phyloP scores from a whole-genome alignment of 768 basidiomycete species.

The Candolleomyces efflorescens region DNA sequence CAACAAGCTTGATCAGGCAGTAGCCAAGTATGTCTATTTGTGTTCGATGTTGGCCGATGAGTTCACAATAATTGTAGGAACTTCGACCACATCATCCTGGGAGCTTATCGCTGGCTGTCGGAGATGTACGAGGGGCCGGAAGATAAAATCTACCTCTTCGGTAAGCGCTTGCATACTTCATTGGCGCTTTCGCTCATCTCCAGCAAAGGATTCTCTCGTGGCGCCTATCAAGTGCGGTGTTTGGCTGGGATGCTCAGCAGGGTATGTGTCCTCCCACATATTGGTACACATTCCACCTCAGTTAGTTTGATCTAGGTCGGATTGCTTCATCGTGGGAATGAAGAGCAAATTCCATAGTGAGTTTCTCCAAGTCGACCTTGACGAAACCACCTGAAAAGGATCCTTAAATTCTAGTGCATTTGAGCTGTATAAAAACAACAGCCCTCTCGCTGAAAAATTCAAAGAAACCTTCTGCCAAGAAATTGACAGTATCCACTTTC shows the following conservation, averaged over 20 bases:
- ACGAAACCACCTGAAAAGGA: not conserved
- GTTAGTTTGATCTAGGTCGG: too few relatives aligned
- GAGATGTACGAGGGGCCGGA: not conserved
- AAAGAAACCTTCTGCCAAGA: not conserved
- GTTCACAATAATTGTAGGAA: too few relatives aligned
- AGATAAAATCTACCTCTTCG: not conserved
- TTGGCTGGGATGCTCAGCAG: not conserved
- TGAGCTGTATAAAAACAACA: not conserved
- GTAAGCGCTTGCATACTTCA: not conserved
- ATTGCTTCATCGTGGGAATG: not conserved
- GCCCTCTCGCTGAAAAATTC: not conserved
- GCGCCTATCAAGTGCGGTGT: not conserved
- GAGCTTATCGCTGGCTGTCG: too few relatives aligned
- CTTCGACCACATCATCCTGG: too few relatives aligned
- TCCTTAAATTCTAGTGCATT: not conserved
- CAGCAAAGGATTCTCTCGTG: not conserved
- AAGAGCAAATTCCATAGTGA: not conserved
- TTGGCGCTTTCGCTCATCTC: not conserved
- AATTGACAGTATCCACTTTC: not conserved
- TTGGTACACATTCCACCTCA: too few relatives aligned
- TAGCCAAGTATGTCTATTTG: too few relatives aligned
- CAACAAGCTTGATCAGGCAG: too few relatives aligned
- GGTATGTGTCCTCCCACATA: too few relatives aligned
- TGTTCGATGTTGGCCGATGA: too few relatives aligned
- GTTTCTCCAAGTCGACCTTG: not conserved